Base-by-base conservation (phyloP, 306 rosid genomes). In the Rosa persica region DNA sequence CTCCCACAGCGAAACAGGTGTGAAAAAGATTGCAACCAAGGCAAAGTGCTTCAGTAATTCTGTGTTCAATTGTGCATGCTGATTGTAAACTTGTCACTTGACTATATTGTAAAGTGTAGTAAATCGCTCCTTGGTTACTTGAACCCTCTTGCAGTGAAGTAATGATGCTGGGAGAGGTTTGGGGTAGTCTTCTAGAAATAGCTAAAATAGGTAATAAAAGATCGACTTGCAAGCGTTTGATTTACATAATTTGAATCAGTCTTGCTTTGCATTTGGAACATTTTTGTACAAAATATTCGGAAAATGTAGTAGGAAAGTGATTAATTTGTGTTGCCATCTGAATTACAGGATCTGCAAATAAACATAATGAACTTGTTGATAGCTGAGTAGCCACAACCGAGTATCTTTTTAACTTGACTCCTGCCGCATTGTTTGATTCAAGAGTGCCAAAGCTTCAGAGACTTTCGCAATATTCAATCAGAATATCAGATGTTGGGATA, bases 61-160 rank as follows among this genome's bases (percentile, higher is more conserved):
- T 80, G 94, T 90, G 76, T 90, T 95, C 79, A 70, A 95, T 62
- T 95, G 99, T 85, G 80, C 93, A 66, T 92, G 98, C 82, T 95
- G 87, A 90, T 81, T 80, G 65, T 81, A 22, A 68, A 52, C 72
- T 16, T 66, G 71, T 70, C 36, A 80, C 83, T 72, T 74, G 77
- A 66, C 64, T 20, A 71, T 77, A 76, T 72, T 87, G 88, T 87
- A 78, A 84, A 15, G 79, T 58, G 25, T 66, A 48, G 73, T 69
- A 38, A 42, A 38, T 73, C 76, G 60, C 55, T 79, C 75, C 43
- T 64, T 44, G 67, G 80, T 74, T 78, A 79, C 81, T 65, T 75
- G 42, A 76, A 70, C 76, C 76, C 82, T 85, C 39, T 38, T 23
- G 73, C 70, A 64, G 74, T 51, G 70, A 30, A 68, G 34, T 61